Conservation (phyloP, 2,329 filamentous ascomycete species). For the Xylariaceae sp. region DNA sequence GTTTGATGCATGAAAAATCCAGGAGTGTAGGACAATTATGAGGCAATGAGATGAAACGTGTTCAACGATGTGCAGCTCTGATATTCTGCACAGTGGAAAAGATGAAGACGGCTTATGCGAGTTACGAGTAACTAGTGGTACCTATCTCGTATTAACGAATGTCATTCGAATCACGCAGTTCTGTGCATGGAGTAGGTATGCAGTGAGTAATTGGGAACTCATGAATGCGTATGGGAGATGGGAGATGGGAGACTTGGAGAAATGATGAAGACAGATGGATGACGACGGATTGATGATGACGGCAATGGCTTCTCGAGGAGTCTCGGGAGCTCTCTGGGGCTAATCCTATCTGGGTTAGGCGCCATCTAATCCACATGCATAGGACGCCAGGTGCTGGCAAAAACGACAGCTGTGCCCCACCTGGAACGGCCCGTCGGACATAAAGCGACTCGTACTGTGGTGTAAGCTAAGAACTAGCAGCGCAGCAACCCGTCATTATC, state of each 20-base stretch:
- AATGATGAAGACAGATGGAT: too few species aligned
- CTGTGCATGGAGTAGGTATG: too few species aligned
- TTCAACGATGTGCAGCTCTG: background rate
- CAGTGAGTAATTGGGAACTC: too few species aligned
- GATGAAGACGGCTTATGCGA: too few species aligned
- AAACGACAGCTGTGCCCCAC: conserved; percentile 2
- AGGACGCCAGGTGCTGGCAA: background rate
- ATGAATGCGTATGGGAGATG: too few species aligned
- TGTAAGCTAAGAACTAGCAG: background rate
- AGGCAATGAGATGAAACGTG: background rate
- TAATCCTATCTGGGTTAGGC: background rate
- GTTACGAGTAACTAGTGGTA: too few species aligned
- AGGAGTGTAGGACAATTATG: background rate
- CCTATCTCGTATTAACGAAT: too few species aligned
- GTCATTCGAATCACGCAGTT: too few species aligned
- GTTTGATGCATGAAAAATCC: background rate
- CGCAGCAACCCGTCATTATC: conserved; percentile 1
- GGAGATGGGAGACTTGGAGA: too few species aligned
- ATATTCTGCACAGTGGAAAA: background rate
- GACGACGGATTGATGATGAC: too few species aligned
- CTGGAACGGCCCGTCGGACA: conserved; percentile 6
- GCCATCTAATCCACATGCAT: background rate
- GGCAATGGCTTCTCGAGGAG: too few species aligned
- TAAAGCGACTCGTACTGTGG: background rate
- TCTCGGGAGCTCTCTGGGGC: too few species aligned